Evolutionary conservation across 2,329 filamentous ascomycete genomes (phyloP), one percentile per base, ranked within the genome.

Genomic region (Tricladium varicosporioides): DNA sequence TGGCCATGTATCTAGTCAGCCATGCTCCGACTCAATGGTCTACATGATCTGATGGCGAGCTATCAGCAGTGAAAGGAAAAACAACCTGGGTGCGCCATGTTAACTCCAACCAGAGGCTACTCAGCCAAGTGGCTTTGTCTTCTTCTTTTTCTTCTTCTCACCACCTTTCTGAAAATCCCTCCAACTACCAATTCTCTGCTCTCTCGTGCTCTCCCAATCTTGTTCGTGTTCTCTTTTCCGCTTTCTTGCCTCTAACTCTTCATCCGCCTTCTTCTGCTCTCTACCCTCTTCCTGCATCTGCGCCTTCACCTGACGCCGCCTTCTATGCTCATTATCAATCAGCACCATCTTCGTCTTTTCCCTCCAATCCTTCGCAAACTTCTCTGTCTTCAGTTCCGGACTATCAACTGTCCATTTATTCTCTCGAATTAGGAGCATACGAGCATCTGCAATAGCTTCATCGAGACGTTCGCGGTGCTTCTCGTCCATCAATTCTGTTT

Each of bases 221-320:
- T 94, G 86, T 64, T 97, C 92, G 72, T 94, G 91, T 70, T 97
- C 92, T 59, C 94, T 82, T 82, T 93, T 93, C 65, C 89, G 82
- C 76, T 92, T 93, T 67, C 90, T 79, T 65, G 82, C 83, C 67
- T 93, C 91, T 9, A 89, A 60, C 75, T 97, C 93, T 66, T 92
- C 89, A 18, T 99, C 94, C 67, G 86, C 86, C 71, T 88, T 89
- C 70, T 86, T 84, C 80, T 95, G 87, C 77, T 94, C 88, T 54
- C 94, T 81, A 5, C 94, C 94, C 73, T 99, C 93, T 74, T 99
- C 94, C 74, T 96, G 91, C 87, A 99, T 88, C 78, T 94, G 89
- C 43, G 90, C 94, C 77, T 96, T 95, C 72, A 93, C 74, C 80
- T 96, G 92, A 64, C 92, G 83, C 59, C 90, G 81, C 54, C 91